phyloP scores from a whole-genome alignment of 2,329 filamentous ascomycete species.

The Phialemoniopsis sp. region DNA sequence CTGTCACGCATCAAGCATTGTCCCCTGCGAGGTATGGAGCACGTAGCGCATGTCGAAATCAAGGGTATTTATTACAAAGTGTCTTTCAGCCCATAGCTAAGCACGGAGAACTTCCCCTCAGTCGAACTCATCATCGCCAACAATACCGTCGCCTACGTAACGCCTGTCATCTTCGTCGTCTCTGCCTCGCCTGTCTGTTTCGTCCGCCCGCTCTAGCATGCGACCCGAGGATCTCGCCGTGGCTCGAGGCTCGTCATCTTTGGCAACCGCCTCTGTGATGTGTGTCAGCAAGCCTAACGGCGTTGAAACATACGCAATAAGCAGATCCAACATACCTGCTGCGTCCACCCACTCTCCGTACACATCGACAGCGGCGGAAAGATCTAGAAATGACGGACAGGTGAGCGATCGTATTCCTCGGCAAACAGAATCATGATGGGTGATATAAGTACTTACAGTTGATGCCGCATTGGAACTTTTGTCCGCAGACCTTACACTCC shows the following conservation, averaged over 20 bases:
- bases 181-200: conserved; percentile 24
- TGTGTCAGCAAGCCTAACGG: neutral
- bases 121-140: conserved; percentile 53
- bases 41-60: too few species aligned
- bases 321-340: conserved; percentile 36
- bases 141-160: conserved; percentile 50
- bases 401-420: too few species aligned
- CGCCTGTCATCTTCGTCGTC: conserved; percentile 47
- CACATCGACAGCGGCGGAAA: conserved; percentile 88
- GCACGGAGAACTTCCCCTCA: conserved; percentile 21
- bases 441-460: conserved; percentile 77
- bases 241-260: conserved; percentile 28
- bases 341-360: conserved; percentile 99
- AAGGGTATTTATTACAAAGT: too few species aligned
- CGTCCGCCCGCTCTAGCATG: conserved; percentile 12
- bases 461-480: conserved; percentile 87
- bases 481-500: conserved; percentile 88
- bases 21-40: too few species aligned
- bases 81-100: too few species aligned
- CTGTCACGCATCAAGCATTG: neutral
- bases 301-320: too few species aligned
- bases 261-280: conserved; percentile 43
- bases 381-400: conserved; percentile 48
- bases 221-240: conserved; percentile 13
- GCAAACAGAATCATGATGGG: too few species aligned